phyloP scores from a whole-genome alignment of 169 alveolate genomes.

The Plasmodium knowlesi region DNA sequence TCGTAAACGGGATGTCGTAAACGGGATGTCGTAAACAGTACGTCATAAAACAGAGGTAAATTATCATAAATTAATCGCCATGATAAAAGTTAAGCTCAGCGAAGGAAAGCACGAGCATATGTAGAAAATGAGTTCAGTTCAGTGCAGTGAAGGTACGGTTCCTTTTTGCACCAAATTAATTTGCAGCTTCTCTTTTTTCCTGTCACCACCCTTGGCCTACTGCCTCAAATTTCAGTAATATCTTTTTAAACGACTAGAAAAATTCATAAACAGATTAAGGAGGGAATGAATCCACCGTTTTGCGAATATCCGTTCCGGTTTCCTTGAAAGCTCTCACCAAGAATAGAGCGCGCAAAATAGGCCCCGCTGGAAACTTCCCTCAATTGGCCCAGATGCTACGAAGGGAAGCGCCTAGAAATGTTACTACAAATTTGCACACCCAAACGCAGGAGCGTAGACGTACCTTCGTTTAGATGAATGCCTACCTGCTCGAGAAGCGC shows the following conservation, averaged over 20 bases:
- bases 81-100: background rate
- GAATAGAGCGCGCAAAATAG: background rate
- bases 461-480: constrained; percentile 10
- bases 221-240: background rate
- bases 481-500: background rate
- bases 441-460: background rate
- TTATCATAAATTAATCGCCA: background rate
- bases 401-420: background rate
- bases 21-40: background rate
- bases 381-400: background rate
- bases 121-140: background rate
- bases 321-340: background rate
- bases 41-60: background rate
- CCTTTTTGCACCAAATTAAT: background rate
- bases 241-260: background rate
- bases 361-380: background rate
- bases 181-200: background rate
- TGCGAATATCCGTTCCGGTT: background rate
- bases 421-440: background rate
- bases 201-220: background rate
- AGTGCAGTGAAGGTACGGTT: background rate
- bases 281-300: background rate
- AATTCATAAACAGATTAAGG: background rate
- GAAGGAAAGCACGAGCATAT: background rate
- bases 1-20: background rate